Percentiles rank a stretch among this genome's conserved stretches.
phyloP scores from a whole-genome alignment of 768 basidiomycete species.

The Collybiopsis confluens region DNA sequence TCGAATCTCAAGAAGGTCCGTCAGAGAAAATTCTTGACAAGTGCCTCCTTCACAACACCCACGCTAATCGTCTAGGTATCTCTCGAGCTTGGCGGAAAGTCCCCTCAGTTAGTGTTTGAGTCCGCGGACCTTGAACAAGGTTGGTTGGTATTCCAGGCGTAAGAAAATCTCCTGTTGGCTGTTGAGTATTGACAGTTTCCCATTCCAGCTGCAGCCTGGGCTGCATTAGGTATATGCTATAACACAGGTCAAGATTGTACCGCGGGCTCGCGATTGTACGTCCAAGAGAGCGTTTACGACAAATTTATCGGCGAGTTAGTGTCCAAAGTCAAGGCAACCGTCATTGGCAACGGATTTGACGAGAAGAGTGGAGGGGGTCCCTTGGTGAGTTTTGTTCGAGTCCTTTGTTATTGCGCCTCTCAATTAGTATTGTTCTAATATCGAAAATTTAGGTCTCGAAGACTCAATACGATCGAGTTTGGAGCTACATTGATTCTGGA shows the following conservation, averaged over 20 bases:
- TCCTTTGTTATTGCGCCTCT: background rate
- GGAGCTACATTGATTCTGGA: constrained; percentile 85
- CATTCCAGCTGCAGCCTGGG: constrained; percentile 75
- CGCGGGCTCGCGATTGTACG: constrained; percentile 86
- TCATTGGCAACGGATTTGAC: constrained; percentile 81
- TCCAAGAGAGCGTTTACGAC: constrained; percentile 85
- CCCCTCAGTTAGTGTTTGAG: constrained; percentile 84
- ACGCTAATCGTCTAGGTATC: constrained; percentile 56
- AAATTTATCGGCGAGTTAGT: constrained; percentile 69
- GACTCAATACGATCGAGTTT: constrained; percentile 79
- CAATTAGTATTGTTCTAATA: no score
- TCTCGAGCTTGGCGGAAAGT: constrained; percentile 93
- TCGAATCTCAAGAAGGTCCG: constrained; percentile 89
- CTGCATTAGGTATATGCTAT: constrained; percentile 80
- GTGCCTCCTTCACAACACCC: background rate
- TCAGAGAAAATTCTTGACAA: background rate
- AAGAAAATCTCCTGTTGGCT: no score
- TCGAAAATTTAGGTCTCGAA: constrained; percentile 60
- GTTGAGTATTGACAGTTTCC: background rate
- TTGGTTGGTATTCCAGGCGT: constrained; percentile 20
- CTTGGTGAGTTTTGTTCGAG: constrained; percentile 42
- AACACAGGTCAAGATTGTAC: constrained; percentile 94
- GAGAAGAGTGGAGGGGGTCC: constrained; percentile 76
- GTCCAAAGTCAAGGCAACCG: constrained; percentile 60
- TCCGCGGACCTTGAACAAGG: constrained; percentile 89